A percentile compares a stretch with the other conserved stretches of the same genome.
Conservation (phyloP, 2,329 filamentous ascomycete genomes). For the Tolypocladium inflatum region DNA sequence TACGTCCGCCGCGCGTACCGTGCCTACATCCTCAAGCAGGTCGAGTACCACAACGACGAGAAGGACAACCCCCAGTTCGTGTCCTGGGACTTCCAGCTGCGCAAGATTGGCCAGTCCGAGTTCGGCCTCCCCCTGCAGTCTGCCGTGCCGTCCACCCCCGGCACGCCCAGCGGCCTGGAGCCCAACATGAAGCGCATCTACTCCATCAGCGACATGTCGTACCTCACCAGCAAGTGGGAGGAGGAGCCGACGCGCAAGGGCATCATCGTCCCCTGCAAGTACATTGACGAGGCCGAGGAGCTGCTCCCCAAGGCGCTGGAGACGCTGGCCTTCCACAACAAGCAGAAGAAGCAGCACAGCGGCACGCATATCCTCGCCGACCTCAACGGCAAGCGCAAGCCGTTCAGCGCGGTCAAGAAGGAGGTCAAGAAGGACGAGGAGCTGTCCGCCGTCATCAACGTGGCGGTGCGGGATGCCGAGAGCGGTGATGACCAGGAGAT, state of each 20-base stretch:
- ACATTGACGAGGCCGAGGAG: conserved; percentile 90
- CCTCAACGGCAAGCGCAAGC: conserved; percentile 62
- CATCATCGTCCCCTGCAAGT: conserved; percentile 87
- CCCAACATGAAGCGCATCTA: conserved; percentile 70
- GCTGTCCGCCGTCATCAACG: conserved; percentile 83
- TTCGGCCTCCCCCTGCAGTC: conserved; percentile 75
- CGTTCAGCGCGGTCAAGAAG: conserved; percentile 19
- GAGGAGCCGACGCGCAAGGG: conserved; percentile 80
- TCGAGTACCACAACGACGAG: conserved; percentile 83
- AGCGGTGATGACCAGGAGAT: conserved; percentile 73
- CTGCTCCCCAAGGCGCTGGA: conserved; percentile 76
- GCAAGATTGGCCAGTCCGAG: conserved; percentile 87
- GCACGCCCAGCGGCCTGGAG: conserved; percentile 54
- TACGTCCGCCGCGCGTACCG: conserved; percentile 95
- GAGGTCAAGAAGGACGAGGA: conserved; percentile 52
- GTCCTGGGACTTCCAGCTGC: conserved; percentile 91
- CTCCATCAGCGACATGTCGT: conserved; percentile 96
- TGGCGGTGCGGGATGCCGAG: conserved; percentile 85
- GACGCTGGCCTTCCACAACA: conserved; percentile 55
- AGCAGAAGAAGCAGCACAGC: conserved; percentile 45
- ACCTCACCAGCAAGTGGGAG: conserved; percentile 63
- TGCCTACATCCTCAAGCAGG: conserved; percentile 82
- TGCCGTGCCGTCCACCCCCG: conserved; percentile 75
- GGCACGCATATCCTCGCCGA: conserved; percentile 57
- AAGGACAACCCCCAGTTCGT: conserved; percentile 59